phyloP scores from a whole-genome alignment of 202 grass and related monocot genomes.

The Setaria italica region DNA sequence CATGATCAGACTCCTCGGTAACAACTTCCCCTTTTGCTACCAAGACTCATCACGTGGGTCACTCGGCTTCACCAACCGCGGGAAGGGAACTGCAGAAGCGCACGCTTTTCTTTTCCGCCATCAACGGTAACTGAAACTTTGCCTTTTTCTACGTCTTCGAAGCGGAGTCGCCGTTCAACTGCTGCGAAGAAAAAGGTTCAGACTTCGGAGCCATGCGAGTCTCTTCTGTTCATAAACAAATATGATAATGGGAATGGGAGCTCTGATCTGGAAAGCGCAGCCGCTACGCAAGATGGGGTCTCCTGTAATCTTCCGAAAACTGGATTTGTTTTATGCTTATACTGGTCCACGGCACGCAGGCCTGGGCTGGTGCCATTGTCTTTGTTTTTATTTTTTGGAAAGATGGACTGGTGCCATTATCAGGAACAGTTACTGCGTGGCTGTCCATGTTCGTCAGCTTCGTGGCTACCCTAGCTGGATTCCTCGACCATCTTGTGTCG shows the following conservation, averaged over 20 bases:
- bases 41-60: too few relatives aligned
- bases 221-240: neutral
- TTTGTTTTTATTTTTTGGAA: too few relatives aligned
- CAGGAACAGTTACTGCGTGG: neutral
- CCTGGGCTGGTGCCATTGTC: too few relatives aligned
- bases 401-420: neutral
- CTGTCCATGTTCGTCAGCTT: neutral
- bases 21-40: neutral
- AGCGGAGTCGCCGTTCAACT: neutral
- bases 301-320: neutral
- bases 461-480: neutral
- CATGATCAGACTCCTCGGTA: too few relatives aligned
- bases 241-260: neutral
- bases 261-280: constrained; percentile 9
- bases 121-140: neutral
- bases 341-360: neutral
- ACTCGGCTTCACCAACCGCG: neutral
- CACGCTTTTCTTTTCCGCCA: neutral
- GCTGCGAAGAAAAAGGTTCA: neutral
- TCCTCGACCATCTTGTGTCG: neutral
- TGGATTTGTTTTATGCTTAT: neutral
- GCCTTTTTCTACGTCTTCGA: too few relatives aligned
- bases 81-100: neutral
- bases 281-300: neutral
- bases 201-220: neutral